Base-by-base conservation (phyloP, 179 eudicot genomes). In the Beta lomatogona region DNA sequence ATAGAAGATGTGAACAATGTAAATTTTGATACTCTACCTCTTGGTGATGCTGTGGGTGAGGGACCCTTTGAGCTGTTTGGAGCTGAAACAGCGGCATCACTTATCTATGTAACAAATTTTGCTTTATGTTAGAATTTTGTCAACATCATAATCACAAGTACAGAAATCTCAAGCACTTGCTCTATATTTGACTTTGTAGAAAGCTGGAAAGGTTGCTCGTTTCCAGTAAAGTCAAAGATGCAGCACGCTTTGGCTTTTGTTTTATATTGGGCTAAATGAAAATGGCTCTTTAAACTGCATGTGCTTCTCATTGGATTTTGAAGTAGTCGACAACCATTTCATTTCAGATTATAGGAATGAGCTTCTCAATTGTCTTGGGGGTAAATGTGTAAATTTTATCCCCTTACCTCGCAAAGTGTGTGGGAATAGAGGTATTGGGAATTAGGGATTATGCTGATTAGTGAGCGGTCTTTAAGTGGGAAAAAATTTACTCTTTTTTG, bases 31-130 rank as follows among this genome's bases (percentile, higher is more conserved):
- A 68, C 48, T 44, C 9, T 82, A 82, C 85, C 85, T 78, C 60
- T 76, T 54, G 76, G 68, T 61, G 84, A 57, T 61, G 84, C 19
- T 50, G 84, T 74, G 45, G 75, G 53, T 19, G 86, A 80, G 50
- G 77, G 82, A 73, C 71, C 52, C 60, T 71, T 75, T n/a, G 79
- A 60, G 83, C 83, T 81, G 79, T 83, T 79, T 54, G 84, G 71
- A 65, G 70, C 64, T 63, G 88, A 86, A 78, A 59, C 18, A 19
- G 59, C 58, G 66, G 85, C 81, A 21, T 86, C 87, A 77, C 85
- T 86, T 28, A 63, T 82, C 88, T 86, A 53, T 86, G 75, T 66
- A 21, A 52, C 19, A 61, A 25, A 46, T 25, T 55, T 53, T 55
- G 50, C 45, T 71, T 31, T 50, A 36, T 19, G 52, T 82, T 52